Conservation (phyloP, 345 rosid genomes). For the Crucihimalaya himalaica region DNA sequence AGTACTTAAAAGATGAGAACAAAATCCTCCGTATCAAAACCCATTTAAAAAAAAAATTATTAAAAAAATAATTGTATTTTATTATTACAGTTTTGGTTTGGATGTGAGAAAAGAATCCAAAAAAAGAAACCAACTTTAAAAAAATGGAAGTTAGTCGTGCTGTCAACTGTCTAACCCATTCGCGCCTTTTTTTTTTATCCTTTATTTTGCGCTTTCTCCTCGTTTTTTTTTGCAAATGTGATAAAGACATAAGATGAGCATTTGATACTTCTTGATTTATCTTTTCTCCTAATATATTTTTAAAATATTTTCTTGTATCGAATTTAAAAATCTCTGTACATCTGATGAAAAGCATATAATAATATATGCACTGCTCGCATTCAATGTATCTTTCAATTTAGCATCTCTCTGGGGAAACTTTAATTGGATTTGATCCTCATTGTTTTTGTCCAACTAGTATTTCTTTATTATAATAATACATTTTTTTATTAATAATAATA, state of each 20-base stretch:
- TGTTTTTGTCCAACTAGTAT: conserved; percentile 14
- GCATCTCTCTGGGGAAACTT: not conserved
- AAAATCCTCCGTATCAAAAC: conserved; percentile 26
- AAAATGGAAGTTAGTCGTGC: conserved; percentile 30
- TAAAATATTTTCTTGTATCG: not conserved
- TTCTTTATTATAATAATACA: not conserved
- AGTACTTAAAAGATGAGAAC: conserved; percentile 29
- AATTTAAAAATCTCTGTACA: conserved; percentile 12
- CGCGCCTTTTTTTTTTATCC: conserved; percentile 12
- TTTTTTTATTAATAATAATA: not conserved
- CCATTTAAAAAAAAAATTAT: not conserved
- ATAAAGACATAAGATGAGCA: conserved; percentile 31
- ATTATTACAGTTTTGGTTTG: conserved; percentile 6
- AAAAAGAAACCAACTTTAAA: conserved; percentile 21
- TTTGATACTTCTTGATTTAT: conserved; percentile 33
- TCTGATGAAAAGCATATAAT: conserved; percentile 6
- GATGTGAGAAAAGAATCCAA: conserved; percentile 32
- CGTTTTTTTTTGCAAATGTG: conserved; percentile 24
- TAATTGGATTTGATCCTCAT: conserved; percentile 20
- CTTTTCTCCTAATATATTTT: not conserved
- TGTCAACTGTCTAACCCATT: conserved; percentile 40
- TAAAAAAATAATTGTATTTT: conserved; percentile 11
- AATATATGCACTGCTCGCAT: conserved; percentile 15
- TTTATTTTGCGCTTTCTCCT: conserved; percentile 19
- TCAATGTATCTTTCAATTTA: conserved; percentile 30